These are phyloP conservation scores for Helianthus annuus DNA, from an alignment of 129 eudicot species.

Conservation along the genomic window HanXRQr2.0-SUNRISE NC_035444.2:75449249-75449748, in stretches of 20 bases:
- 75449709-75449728: constrained; percentile 93
- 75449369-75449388: too few species aligned
- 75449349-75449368: too few species aligned
- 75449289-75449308: too few species aligned
- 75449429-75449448: too few species aligned
- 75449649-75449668: constrained; percentile 3
- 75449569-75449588: constrained; percentile 98
- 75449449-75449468: neutral
- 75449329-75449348: too few species aligned
- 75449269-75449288: too few species aligned
- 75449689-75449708: constrained; percentile 36
- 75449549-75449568: constrained; percentile 90
- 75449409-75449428: too few species aligned
- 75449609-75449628: constrained; percentile 74
- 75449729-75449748: constrained; percentile 77
- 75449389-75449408: too few species aligned
- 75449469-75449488: constrained; percentile 2
- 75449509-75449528: constrained; percentile 81
- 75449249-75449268: too few species aligned
- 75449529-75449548: constrained; percentile 93
- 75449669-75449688: neutral
- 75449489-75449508: constrained; percentile 54
- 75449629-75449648: constrained; percentile 63
- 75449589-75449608: constrained; percentile 76
- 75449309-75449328: too few species aligned